Evolutionary conservation across 192 early-diverging fungal species (phyloP).

Genomic region (Lobulomyces angularis): DNA sequence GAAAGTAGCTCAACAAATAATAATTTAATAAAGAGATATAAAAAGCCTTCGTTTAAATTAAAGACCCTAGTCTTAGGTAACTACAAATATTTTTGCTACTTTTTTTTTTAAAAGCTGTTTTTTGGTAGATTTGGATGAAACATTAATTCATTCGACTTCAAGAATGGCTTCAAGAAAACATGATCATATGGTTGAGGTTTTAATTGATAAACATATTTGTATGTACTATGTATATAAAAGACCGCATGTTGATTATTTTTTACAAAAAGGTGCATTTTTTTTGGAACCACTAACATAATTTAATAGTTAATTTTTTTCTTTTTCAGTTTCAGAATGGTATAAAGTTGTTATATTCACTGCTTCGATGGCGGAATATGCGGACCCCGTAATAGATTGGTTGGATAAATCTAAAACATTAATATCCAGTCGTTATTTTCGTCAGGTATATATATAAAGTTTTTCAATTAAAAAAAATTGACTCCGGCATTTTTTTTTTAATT

Average conservation of each 20-base stretch:
- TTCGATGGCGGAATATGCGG: constrained; percentile 85
- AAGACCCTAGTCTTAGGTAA: too few relatives aligned
- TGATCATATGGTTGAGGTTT: constrained; percentile 72
- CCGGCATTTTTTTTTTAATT: constrained; percentile 1
- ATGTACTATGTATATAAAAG: constrained; percentile 85
- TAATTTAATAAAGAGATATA: too few relatives aligned
- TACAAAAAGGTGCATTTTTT: constrained; percentile 53
- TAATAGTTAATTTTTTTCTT: constrained; percentile 7
- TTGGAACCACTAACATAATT: constrained; percentile 2
- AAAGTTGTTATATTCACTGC: constrained; percentile 85
- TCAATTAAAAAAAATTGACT: constrained; percentile 9
- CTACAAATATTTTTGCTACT: too few relatives aligned
- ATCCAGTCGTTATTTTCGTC: constrained; percentile 64
- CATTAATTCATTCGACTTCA: constrained; percentile 69
- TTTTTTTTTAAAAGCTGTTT: too few relatives aligned
- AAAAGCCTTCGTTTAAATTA: too few relatives aligned
- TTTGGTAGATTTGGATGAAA: constrained; percentile 55
- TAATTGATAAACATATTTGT: constrained; percentile 65
- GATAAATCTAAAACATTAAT: constrained; percentile 59
- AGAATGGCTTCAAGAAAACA: constrained; percentile 39
- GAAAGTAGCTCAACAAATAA: too few relatives aligned
- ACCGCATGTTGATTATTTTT: constrained; percentile 73
- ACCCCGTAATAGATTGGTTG: constrained; percentile 83
- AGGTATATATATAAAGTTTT: constrained; percentile 27
- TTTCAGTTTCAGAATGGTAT: constrained; percentile 64